Conservation (phyloP, 2,329 filamentous ascomycete genomes). For the Botrytis hyacinthi region DNA sequence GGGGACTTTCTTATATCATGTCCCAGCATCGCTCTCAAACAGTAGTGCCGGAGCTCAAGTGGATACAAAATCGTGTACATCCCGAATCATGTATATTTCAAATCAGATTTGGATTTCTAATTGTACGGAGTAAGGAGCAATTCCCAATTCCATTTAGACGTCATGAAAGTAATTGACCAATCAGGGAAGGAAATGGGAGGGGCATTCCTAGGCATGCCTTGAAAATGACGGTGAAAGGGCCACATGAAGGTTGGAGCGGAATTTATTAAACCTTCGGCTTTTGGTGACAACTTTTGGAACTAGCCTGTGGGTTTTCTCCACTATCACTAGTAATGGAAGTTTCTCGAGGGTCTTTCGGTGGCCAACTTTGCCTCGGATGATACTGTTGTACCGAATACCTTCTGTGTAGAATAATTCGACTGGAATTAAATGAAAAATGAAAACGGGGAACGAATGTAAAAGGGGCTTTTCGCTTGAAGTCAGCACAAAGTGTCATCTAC, state of each 20-base stretch:
- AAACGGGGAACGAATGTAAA: not conserved
- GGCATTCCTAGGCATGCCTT: not conserved
- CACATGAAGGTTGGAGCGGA: not conserved
- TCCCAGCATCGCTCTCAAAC: not conserved
- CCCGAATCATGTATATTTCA: not conserved
- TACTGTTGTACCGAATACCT: not conserved
- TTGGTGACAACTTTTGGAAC: not conserved
- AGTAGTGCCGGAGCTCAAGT: not conserved
- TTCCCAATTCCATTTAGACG: not conserved
- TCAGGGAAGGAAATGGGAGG: not conserved
- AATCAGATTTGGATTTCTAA: not conserved
- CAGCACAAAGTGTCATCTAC: not conserved
- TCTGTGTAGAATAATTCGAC: not conserved
- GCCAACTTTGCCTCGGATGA: not conserved
- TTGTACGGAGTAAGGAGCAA: not conserved
- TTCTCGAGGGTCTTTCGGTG: not conserved
- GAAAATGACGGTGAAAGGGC: not conserved
- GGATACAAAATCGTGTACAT: not conserved
- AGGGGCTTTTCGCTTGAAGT: constrained; percentile 8
- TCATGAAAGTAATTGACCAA: not conserved
- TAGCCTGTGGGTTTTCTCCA: constrained; percentile 8
- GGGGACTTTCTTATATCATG: not conserved
- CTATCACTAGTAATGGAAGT: not conserved
- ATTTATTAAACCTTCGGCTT: not conserved
- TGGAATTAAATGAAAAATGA: not conserved